Base-by-base conservation (phyloP, 2,329 filamentous ascomycete genomes). In the Aspergillus felis region DNA sequence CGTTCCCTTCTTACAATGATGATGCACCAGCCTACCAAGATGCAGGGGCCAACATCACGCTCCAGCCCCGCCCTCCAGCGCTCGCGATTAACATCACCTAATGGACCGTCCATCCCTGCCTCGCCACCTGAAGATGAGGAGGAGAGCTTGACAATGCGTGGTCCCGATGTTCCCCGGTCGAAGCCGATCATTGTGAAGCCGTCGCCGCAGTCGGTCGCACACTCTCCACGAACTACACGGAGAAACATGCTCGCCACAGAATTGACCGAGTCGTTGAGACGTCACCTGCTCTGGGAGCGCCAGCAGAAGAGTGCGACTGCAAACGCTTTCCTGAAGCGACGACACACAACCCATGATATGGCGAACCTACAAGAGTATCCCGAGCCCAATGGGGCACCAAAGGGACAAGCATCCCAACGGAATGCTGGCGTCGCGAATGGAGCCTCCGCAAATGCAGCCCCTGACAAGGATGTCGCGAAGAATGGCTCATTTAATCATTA, bases 201-300 rank as follows among this genome's bases (percentile, higher is more conserved):
- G 22, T 83, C 87, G 57, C 79, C 79, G 5, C 85, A 89, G 63
- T 88, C 90, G 55, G 85, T 87, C 28, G 90, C 91, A 1, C 83
- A 96, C 63, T 97, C 94, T 4, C 94, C 94, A 3, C 86, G 92
- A 57, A 97, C 93, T 0, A 97, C 92, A 0, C 86, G 94, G 53
- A 86, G 92, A 59, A 95, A 97, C 75, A 99, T 99, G 94, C 83
- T 99, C 56, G 89, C 91, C 8, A 95, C 91, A 0, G 94, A 99
- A 78, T 81, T 99, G 55, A 97, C 93, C 2, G 92, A 96, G 72
- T 96, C 91, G 24, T 86, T 99, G 3, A 87, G 94, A 24, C 90
- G 92, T 66, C 90, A 97, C 67, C 86, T 99, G 17, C 84, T 97
- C 17, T 96, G 91, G 90, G 94, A 99, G 74, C 88, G 94, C 53